Percentiles rank a stretch among this genome's conserved stretches.
These are phyloP conservation scores for Pseudocercospora cruenta DNA, from an alignment of 2,329 filamentous ascomycete genomes.

Conservation along the genomic window DNA sequence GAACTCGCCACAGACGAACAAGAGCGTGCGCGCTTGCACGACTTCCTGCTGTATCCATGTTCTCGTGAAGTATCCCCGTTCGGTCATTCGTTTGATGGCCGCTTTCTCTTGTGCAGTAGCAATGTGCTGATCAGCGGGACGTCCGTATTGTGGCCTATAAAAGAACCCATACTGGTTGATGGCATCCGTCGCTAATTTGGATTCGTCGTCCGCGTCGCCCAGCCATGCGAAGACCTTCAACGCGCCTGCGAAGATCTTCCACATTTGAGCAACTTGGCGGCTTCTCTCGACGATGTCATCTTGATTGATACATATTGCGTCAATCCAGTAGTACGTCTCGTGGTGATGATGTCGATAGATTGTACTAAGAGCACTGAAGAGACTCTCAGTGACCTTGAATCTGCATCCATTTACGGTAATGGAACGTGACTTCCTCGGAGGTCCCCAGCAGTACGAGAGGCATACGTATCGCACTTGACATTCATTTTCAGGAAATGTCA, in stretches of 20 bases:
- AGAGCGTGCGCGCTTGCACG: background rate
- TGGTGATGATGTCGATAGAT: background rate
- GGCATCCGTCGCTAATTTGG: too few relatives aligned
- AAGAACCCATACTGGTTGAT: too few relatives aligned
- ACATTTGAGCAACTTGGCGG: background rate
- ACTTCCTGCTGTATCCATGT: slow-evolving; percentile 1
- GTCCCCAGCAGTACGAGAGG: background rate
- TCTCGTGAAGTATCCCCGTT: background rate
- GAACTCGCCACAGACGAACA: background rate
- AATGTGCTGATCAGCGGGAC: too few relatives aligned
- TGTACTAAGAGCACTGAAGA: background rate
- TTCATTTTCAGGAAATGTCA: background rate
- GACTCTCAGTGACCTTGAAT: background rate
- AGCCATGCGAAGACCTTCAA: background rate
- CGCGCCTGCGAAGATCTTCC: background rate
- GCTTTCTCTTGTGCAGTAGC: too few relatives aligned
- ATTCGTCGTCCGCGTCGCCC: too few relatives aligned
- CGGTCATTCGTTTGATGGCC: background rate
- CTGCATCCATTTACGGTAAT: background rate
- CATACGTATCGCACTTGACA: background rate
- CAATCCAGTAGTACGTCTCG: background rate
- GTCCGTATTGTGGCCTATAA: too few relatives aligned
- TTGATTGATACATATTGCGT: background rate
- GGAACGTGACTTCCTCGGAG: background rate
- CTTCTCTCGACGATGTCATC: background rate